Evolutionary conservation across 257 asterid species (phyloP), one percentile per base, ranked within the genome.

Genomic region (Verbascum thapsus): DNA sequence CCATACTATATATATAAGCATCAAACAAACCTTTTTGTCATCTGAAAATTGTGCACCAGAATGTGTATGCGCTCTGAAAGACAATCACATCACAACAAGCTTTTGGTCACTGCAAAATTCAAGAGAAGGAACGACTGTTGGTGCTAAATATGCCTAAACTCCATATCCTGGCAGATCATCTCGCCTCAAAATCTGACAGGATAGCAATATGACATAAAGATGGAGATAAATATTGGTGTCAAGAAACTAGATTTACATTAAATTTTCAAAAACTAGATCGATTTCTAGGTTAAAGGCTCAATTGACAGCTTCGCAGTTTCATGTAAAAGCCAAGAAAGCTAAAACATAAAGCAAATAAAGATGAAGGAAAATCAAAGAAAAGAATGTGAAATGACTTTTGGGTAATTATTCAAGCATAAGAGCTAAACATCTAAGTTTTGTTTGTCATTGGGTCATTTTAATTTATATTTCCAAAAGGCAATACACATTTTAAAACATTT

Each of bases 91-190:
- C 79, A 80, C 74, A 71, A 48, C 30, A 47, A 64, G 78, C 85
- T 73, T 32, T 54, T 55, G 57, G 44, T 68, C 69, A 63, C 85
- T 69, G 83, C 80, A 81, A 76, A 67, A 69, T 69, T 55, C 64
- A 53, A 72, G 54, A 74, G 43, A 53, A 20, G 63, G 55, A 53
- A 72, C 60, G 72, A 72, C 44, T 16, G 67, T 68, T 66, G 77
- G 73, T 60, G 56, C 64, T 72, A 45, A 23, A 32, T 15, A 0
- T 2, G 32, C 32, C 32, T 26, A 19, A 22, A 54, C 63, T 19
- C 63, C 71, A 59, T 40, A 66, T 41, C 58, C 77, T 57, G 39
- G 50, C 50, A 40, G 61, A 19, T 76, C 78, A 76, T 54, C 68
- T 69, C 22, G 66, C 71, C 64, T 69, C 78, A 43, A 19, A 53